Percentiles rank a stretch among this genome's conserved stretches.
Evolutionary conservation across 2,329 filamentous ascomycete species (phyloP).

Genomic region (Blastomyces silverae): DNA sequence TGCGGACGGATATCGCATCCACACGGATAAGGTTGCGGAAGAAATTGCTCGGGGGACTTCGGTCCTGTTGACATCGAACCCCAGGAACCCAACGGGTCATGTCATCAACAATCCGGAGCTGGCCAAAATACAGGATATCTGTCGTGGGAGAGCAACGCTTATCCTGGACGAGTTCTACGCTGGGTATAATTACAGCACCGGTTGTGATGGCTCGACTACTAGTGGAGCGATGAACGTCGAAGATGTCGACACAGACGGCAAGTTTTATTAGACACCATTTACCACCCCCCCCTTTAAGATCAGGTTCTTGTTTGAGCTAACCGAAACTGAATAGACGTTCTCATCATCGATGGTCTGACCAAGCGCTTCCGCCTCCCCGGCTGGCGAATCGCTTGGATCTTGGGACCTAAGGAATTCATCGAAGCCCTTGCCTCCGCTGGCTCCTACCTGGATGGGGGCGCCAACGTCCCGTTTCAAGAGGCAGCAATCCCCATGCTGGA

Average conservation of each 20-base stretch:
- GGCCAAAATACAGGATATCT: constrained; percentile 85
- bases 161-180: constrained; percentile 97
- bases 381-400: constrained; percentile 94
- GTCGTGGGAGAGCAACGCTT: constrained; percentile 79
- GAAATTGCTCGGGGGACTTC: constrained; percentile 79
- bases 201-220: constrained; percentile 85
- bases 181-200: constrained; percentile 89
- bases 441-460: constrained; percentile 88
- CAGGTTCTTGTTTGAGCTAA: constrained; percentile 16
- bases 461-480: constrained; percentile 92
- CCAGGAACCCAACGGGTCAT: constrained; percentile 85
- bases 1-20: constrained; percentile 85
- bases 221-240: constrained; percentile 83
- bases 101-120: constrained; percentile 80
- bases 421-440: constrained; percentile 87
- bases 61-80: constrained; percentile 91
- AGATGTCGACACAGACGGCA: constrained; percentile 72
- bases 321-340: constrained; percentile 55
- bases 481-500: constrained; percentile 91
- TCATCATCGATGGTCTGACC: constrained; percentile 91
- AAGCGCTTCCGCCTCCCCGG: constrained; percentile 95
- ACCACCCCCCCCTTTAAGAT: constrained; percentile 18
- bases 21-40: constrained; percentile 85
- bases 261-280: constrained; percentile 15
- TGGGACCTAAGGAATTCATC: constrained; percentile 95